These are phyloP conservation scores for Gypsophila paniculata DNA, from an alignment of 179 eudicot species.

Conservation along the genomic window DNA sequence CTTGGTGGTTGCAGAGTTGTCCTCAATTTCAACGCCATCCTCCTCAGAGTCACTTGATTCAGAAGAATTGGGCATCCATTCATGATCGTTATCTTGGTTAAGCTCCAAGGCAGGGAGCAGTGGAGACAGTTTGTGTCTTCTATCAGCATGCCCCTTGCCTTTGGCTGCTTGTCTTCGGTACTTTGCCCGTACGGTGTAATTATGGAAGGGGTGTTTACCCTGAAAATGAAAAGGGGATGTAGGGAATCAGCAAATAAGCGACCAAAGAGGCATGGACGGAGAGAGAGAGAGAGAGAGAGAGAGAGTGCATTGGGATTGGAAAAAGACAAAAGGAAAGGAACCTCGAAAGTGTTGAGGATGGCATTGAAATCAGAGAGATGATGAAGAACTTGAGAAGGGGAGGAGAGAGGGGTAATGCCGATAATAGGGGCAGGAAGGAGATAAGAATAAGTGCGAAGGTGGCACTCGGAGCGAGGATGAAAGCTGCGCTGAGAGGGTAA, in stretches of 20 bases:
- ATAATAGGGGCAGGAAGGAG: constrained; percentile 80
- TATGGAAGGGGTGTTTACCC: constrained; percentile 95
- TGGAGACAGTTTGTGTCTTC: constrained; percentile 30
- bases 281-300: too few species aligned
- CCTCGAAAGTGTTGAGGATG: constrained; percentile 68
- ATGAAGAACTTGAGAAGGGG: constrained; percentile 50
- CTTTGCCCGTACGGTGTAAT: constrained; percentile 72
- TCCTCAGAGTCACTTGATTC: constrained; percentile 21
- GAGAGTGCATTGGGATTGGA: too few species aligned
- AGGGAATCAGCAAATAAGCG: too few species aligned
- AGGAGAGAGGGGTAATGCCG: constrained; percentile 50
- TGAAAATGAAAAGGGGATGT: constrained; percentile 23
- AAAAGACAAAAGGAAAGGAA: constrained; percentile 7
- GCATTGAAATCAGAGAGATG: constrained; percentile 61
- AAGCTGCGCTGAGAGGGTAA: constrained; percentile 84
- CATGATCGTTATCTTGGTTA: constrained; percentile 38
- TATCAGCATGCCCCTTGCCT: constrained; percentile 31
- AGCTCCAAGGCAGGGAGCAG: constrained; percentile 15
- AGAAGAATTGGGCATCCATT: too few species aligned
- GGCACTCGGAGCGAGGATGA: constrained; percentile 84
- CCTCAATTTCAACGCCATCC: constrained; percentile 25
- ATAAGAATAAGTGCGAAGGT: constrained; percentile 71
- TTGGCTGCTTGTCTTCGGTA: constrained; percentile 46
- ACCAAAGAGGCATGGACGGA: too few species aligned
- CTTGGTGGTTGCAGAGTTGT: constrained; percentile 25